These are phyloP conservation scores for Suillus alpinus DNA, from an alignment of 768 basidiomycete genomes.

Conservation along the genomic window DNA sequence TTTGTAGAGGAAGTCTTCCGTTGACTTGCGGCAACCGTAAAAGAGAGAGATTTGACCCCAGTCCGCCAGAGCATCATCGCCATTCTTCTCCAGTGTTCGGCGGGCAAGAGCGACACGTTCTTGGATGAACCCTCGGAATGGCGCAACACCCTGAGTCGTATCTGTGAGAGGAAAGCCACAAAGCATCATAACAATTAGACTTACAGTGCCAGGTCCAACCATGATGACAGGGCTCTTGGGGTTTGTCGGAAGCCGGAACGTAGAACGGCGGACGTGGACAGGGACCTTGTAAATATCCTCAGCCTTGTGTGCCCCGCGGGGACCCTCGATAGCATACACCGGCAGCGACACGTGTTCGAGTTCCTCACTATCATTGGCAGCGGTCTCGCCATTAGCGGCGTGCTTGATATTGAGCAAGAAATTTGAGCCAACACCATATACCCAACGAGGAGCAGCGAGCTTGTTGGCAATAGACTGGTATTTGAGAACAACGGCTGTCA, in stretches of 20 bases:
- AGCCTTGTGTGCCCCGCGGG: conserved; percentile 77
- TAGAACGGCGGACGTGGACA: conserved; percentile 92
- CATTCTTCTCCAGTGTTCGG: conserved; percentile 93
- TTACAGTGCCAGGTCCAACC: conserved; percentile 97
- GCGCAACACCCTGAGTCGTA: conserved; percentile 82
- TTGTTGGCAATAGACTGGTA: conserved; percentile 68
- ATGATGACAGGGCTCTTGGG: conserved; percentile 99
- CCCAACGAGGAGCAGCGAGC: conserved; percentile 57
- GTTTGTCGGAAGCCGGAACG: conserved; percentile 95
- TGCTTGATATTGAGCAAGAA: conserved; percentile 92
- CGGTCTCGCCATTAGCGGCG: conserved; percentile 58
- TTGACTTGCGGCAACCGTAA: conserved; percentile 90
- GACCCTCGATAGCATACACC: conserved; percentile 84
- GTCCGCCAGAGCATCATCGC: conserved; percentile 86
- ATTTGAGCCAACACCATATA: conserved; percentile 92
- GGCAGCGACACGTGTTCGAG: conserved; percentile 50
- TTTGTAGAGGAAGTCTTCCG: conserved; percentile 89
- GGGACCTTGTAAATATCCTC: conserved; percentile 80
- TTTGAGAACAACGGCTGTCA: conserved; percentile 93
- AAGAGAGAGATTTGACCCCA: conserved; percentile 96
- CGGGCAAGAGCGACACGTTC: conserved; percentile 96
- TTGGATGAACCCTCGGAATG: conserved; percentile 98
- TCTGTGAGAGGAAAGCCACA: conserved; percentile 8
- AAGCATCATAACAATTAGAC: conserved; percentile 28
- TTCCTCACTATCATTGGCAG: conserved; percentile 40